Evolutionary conservation across 2,329 filamentous ascomycete species (phyloP), one percentile per base, ranked within the genome.

Genomic region (Fusarium keratoplasticum): DNA sequence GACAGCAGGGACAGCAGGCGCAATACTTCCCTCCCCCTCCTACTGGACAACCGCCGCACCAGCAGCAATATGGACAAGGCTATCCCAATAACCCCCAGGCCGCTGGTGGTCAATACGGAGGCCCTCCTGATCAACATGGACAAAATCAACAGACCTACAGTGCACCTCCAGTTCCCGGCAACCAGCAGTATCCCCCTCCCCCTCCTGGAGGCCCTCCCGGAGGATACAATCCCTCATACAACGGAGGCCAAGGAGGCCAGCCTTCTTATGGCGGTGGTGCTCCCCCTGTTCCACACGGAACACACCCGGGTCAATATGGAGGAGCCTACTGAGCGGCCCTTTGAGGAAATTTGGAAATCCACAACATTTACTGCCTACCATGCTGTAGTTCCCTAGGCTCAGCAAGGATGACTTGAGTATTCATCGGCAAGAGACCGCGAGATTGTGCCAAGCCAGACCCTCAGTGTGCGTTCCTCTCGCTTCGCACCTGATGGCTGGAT

Each of bases 221-320:
- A 50, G 79, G 79, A 42, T 82, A 82, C 47, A 81, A 77, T 61
- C 64, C 76, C 27, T 79, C 79, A 11, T 81, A 81, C 58, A 70
- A 71, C 11, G 74, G 75, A 29, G 67, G 74, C 3, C 79, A 79
- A n/a, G 75, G 74, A 33, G 74, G 72, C n/a, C 76, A 81, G 60
- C 77, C 77, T 35, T 71, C 80, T 14, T 81, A 82, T 44, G 78
- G 80, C 35, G 70, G 77, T 22, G 75, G 73, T 20, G 73, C 79
- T 33, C 77, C 77, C 29, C 75, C 78, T 31, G 73, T 79, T 22
- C 79, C 81, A 29, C 77, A 78, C 33, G 81, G 81, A 73, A 81
- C 78, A 33, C 84, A 84, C 64, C 80, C 77, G 22, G 71, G 76
- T 61, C 76, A 78, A 58, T 77, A 79, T 44, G 73, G 72, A 36